Evolutionary conservation across 441 rosid genomes (phyloP).

Genomic region (Pelargonium cotyledonis): DNA sequence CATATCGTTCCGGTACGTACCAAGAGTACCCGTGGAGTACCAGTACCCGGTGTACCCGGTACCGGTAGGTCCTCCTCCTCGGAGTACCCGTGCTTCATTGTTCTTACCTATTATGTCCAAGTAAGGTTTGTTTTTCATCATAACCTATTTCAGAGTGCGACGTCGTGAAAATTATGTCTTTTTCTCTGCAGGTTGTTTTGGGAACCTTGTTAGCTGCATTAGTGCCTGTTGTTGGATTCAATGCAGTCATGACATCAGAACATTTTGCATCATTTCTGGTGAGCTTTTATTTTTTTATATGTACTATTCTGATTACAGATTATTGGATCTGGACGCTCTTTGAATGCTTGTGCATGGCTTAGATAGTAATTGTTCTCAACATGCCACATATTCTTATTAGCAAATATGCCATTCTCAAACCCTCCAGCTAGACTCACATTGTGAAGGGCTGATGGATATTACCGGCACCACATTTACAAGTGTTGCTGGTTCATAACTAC

Average conservation of each 20-base stretch:
- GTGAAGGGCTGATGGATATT: neutral
- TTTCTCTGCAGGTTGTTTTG: constrained; percentile 65
- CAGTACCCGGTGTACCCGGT: no score
- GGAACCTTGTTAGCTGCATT: constrained; percentile 91
- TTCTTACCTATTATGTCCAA: no score
- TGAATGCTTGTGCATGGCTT: neutral
- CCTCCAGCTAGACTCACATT: neutral
- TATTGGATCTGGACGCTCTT: neutral
- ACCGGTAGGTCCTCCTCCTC: no score
- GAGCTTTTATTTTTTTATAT: constrained; percentile 23
- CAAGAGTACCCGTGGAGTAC: no score
- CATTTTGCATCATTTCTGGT: constrained; percentile 99
- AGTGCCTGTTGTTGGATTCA: constrained; percentile 99
- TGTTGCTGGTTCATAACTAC: neutral
- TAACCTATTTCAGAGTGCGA: neutral
- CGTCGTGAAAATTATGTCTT: neutral
- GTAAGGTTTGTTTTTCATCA: neutral
- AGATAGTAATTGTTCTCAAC: neutral
- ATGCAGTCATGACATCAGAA: constrained; percentile 97
- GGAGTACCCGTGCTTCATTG: no score
- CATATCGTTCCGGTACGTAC: no score
- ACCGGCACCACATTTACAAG: neutral
- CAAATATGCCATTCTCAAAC: neutral
- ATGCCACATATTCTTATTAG: neutral
- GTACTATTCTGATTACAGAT: neutral